Evolutionary conservation across 306 rosid genomes (phyloP).

Genomic region (Citrullus mucosospermus): DNA sequence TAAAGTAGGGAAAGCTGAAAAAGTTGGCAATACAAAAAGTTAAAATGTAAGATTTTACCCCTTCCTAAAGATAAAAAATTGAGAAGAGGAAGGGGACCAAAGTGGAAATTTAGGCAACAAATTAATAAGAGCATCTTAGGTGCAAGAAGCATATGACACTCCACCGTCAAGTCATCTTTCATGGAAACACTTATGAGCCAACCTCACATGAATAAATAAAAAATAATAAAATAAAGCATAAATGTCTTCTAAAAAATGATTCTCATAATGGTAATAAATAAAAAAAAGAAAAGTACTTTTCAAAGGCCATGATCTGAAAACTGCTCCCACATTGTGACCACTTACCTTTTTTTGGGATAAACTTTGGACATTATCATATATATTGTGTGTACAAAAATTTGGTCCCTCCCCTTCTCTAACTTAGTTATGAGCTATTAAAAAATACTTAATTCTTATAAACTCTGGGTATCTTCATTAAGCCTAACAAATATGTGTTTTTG

Average conservation of each 20-base stretch:
- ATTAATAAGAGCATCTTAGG: not conserved
- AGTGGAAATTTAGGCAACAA: not conserved
- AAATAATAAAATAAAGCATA: not conserved
- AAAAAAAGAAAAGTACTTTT: not conserved
- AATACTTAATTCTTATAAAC: no score
- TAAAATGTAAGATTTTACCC: no score
- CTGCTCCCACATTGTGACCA: slow-evolving; percentile 4
- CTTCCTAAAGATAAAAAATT: no score
- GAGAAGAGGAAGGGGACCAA: no score
- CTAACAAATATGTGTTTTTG: no score
- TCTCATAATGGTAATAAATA: not conserved
- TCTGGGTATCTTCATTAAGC: no score
- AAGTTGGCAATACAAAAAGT: no score
- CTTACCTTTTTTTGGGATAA: slow-evolving; percentile 1
- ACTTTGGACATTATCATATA: not conserved
- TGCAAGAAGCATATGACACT: slow-evolving; percentile 3
- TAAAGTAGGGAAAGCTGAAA: no score
- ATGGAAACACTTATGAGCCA: not conserved
- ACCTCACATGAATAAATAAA: not conserved
- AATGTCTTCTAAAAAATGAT: not conserved
- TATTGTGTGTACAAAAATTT: not conserved
- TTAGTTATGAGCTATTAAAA: no score
- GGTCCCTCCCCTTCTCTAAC: not conserved
- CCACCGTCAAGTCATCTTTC: not conserved
- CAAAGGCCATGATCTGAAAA: slow-evolving; percentile 1